Percentiles rank a stretch among this genome's conserved stretches.
Evolutionary conservation across 2,329 filamentous ascomycete genomes (phyloP).

Genomic region (Colletotrichum sp.): DNA sequence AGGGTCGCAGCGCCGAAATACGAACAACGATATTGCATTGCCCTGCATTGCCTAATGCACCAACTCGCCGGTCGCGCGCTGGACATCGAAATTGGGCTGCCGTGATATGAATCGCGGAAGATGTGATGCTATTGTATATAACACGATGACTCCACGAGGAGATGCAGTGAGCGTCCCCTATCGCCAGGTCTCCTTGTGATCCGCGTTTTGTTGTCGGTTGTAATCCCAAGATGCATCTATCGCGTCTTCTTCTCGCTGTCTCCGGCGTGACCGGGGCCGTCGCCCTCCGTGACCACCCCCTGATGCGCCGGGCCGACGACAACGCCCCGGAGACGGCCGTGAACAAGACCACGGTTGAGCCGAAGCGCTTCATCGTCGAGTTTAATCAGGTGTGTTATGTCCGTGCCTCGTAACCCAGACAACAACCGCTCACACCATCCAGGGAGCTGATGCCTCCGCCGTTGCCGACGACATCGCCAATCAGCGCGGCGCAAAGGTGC

Average conservation of each 20-base stretch:
- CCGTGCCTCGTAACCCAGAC: background rate
- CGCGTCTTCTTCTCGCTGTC: background rate
- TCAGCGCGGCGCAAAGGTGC: constrained; percentile 4
- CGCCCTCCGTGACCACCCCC: background rate
- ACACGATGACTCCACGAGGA: background rate
- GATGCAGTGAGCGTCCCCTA: background rate
- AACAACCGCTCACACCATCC: background rate
- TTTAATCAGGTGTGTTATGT: background rate
- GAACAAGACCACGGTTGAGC: background rate
- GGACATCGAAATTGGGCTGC: background rate
- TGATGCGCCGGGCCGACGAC: constrained; percentile 9
- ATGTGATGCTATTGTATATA: background rate
- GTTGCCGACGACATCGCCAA: background rate
- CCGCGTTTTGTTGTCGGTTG: background rate
- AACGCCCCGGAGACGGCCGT: background rate
- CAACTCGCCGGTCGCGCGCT: background rate
- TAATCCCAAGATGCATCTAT: background rate
- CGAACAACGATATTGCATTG: background rate
- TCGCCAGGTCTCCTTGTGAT: background rate
- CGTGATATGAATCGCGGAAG: background rate
- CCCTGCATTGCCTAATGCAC: background rate
- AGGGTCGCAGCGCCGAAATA: constrained; percentile 7
- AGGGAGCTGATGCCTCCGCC: background rate
- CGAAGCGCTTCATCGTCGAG: constrained; percentile 21
- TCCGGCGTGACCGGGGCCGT: background rate